phyloP scores from a whole-genome alignment of 805 yeast genomes.

The Blastobotrys americana region DNA sequence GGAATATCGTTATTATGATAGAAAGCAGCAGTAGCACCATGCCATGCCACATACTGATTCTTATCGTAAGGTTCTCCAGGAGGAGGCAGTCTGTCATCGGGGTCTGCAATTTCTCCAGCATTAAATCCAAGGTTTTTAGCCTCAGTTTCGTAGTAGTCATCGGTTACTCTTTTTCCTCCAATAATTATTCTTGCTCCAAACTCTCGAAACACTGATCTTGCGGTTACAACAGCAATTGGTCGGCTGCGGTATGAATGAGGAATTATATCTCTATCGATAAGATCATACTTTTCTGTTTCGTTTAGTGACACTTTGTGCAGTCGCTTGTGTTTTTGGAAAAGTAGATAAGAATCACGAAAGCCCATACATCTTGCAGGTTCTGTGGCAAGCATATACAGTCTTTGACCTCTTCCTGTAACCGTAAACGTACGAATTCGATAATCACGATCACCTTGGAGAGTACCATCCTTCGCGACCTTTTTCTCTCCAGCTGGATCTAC shows the following conservation, averaged over 20 bases:
- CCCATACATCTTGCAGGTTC: slow-evolving; percentile 96
- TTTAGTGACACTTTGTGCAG: slow-evolving; percentile 66
- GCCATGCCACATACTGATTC: slow-evolving; percentile 50
- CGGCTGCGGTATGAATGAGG: slow-evolving; percentile 90
- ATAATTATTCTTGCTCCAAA: slow-evolving; percentile 81
- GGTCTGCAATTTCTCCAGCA: slow-evolving; percentile 67
- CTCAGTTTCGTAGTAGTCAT: slow-evolving; percentile 78
- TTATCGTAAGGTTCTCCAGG: slow-evolving; percentile 39
- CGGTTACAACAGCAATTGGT: slow-evolving; percentile 82
- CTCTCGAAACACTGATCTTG: slow-evolving; percentile 80
- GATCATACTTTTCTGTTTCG: slow-evolving; percentile 73
- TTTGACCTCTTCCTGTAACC: slow-evolving; percentile 51
- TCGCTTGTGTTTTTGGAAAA: slow-evolving; percentile 78
- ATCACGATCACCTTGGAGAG: slow-evolving; percentile 61
- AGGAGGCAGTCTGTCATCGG: slow-evolving; percentile 43
- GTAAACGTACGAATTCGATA: slow-evolving; percentile 48
- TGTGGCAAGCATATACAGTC: slow-evolving; percentile 82
- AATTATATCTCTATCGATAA: slow-evolving; percentile 71
- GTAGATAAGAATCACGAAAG: slow-evolving; percentile 80
- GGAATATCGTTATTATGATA: slow-evolving; percentile 29
- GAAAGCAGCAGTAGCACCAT: slow-evolving; percentile 37
- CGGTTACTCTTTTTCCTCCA: slow-evolving; percentile 72
- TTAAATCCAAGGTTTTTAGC: slow-evolving; percentile 49
- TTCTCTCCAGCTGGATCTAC: slow-evolving; percentile 72
- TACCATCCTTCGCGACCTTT: slow-evolving; percentile 64